Conservation (phyloP, 331 rosid genomes). For the Malus hybrid region DNA sequence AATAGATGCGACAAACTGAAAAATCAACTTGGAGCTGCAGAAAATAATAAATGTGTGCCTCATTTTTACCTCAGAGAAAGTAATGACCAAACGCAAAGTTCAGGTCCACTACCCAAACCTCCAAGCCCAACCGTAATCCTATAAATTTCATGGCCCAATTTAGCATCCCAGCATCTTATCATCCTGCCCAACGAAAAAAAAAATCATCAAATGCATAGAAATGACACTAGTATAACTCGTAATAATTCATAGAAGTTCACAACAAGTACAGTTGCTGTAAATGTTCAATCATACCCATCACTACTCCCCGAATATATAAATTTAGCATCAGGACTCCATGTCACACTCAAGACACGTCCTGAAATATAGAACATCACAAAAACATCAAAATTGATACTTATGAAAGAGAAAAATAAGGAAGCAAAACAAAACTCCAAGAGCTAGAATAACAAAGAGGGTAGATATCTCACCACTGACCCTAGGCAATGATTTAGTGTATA, state of each 20-base stretch:
- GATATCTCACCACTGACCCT: conserved; percentile 74
- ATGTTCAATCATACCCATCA: conserved; percentile 66
- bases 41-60: not conserved
- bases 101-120: conserved; percentile 62
- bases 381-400: not conserved
- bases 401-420: not conserved
- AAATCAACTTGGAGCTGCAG: not conserved
- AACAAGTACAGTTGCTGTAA: not conserved
- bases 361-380: conserved; percentile 17
- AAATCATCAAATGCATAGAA: not conserved
- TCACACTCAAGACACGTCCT: conserved; percentile 77
- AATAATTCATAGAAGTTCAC: not conserved
- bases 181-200: conserved; percentile 28
- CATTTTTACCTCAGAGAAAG: conserved; percentile 62
- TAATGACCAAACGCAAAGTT: conserved; percentile 84
- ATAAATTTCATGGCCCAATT: conserved; percentile 52
- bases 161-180: conserved; percentile 79
- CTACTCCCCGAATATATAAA: conserved; percentile 81
- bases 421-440: not conserved
- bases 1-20: not conserved
- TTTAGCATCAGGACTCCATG: conserved; percentile 77
- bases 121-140: conserved; percentile 89
- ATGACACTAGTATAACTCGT: not conserved
- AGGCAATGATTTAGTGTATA: conserved; percentile 61
- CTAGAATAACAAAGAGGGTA: conserved; percentile 4